A percentile compares a stretch with the other conserved stretches of the same genome.
Conservation (phyloP, 2,329 filamentous ascomycete genomes). For the Ceratocystis huliohia region DNA sequence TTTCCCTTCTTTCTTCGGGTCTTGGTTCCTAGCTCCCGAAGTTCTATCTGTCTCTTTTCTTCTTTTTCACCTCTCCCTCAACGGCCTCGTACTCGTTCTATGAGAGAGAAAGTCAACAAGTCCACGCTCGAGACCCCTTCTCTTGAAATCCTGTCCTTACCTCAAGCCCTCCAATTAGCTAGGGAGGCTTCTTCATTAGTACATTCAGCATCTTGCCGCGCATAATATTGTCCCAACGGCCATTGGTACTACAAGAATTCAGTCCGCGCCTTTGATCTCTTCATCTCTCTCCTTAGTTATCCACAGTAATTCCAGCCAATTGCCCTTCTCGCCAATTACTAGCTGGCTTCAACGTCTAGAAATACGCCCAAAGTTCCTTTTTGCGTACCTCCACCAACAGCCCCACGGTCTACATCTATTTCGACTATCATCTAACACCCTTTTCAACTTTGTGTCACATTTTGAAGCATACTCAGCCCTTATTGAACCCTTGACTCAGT, state of each 20-base stretch:
- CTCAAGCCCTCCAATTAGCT: background rate
- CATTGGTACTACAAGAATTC: background rate
- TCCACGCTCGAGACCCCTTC: background rate
- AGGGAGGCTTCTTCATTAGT: background rate
- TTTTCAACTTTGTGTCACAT: background rate
- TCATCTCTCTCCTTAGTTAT: background rate
- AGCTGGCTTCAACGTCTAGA: background rate
- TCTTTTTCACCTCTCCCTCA: conserved; percentile 10
- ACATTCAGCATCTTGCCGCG: background rate
- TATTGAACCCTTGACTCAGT: background rate
- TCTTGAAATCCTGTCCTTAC: background rate
- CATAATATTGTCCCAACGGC: background rate
- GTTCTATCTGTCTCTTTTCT: conserved; percentile 5
- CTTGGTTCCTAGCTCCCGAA: conserved; percentile 6
- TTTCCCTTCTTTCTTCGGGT: conserved; percentile 8
- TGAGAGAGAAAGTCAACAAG: background rate
- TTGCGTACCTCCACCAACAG: background rate
- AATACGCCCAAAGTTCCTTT: background rate
- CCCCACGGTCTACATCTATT: background rate
- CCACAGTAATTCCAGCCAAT: background rate
- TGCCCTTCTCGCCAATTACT: background rate
- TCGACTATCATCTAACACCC: background rate
- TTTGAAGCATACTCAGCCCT: background rate
- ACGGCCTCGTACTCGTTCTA: background rate
- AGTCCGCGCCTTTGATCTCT: background rate